Evolutionary conservation across 2,329 filamentous ascomycete genomes (phyloP), one percentile per base, ranked within the genome.

Genomic region (Clonostachys solani): DNA sequence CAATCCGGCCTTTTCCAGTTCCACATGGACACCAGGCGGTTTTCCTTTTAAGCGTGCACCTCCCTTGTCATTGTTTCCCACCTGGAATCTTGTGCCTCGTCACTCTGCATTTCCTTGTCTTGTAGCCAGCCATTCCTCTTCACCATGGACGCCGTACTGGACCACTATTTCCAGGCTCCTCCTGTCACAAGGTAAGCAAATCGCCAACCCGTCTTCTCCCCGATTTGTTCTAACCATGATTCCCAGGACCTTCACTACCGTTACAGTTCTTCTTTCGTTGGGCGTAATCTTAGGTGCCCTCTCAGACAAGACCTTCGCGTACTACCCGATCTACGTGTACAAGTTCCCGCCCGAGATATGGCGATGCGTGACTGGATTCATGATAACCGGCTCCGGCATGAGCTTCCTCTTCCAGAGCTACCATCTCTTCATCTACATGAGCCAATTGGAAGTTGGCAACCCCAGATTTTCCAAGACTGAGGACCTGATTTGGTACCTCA

Each of bases 401-500:
- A 59, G 69, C 41, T 75, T 90, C 54, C 63, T 92, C 36, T 76
- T 91, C 66, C 87, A 92, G 63, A 81, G 87, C 44, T 92, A 89
- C 67, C 84, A 75, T 46, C 57, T 94, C 54, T 96, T 86, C 71
- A 84, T 80, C 53, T 95, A 94, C 69, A 72, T 86, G 56, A 86
- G 80, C 61, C 79, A 83, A 54, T 72, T 95, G 44, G 92, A 96
- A 72, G 77, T 69, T 40, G 77, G 78, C 53, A 87, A 86, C 51
- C 69, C 84, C 46, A 83, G 88, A 50, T 92, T 96, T 64, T 69
- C 75, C 40, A 77, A 80, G 55, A 87, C 87, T 49, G 91, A 89
- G 61, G 87, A 94, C 63, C 80, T 94, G 57, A 75, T 94, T 52
- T 84, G 84, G 70, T 96, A 95, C 63, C 70, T 95, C 56, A 68